Conservation (phyloP, 2,329 filamentous ascomycete species). For the Paracoccidioides lutzii region DNA sequence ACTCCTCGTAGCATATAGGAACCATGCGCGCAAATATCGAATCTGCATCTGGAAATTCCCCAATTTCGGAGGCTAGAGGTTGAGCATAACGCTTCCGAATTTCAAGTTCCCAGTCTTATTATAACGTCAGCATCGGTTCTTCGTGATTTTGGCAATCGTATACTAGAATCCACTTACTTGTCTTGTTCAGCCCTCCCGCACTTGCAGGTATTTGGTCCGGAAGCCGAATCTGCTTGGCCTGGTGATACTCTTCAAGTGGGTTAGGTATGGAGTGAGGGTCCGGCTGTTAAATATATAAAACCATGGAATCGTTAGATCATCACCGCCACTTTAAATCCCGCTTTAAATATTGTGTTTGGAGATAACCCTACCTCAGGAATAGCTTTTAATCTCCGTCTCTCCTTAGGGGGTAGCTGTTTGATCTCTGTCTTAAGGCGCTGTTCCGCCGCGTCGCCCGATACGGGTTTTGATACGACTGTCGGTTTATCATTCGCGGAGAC, state of each 20-base stretch:
- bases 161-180: constrained; percentile 39
- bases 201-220: constrained; percentile 53
- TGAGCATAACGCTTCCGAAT: constrained; percentile 53
- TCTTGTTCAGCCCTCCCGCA: constrained; percentile 67
- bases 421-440: constrained; percentile 51
- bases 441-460: constrained; percentile 47
- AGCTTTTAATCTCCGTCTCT: constrained; percentile 45
- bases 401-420: constrained; percentile 48
- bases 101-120: constrained; percentile 48
- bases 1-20: constrained; percentile 54
- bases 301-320: not conserved
- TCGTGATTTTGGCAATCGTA: not conserved
- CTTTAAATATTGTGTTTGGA: not conserved
- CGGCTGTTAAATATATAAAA: constrained; percentile 16
- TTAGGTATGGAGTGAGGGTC: constrained; percentile 23
- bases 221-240: constrained; percentile 37
- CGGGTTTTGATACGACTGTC: constrained; percentile 36
- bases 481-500: constrained; percentile 48
- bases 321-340: not conserved
- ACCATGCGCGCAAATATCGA: constrained; percentile 48
- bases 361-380: constrained; percentile 35
- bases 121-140: not conserved
- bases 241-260: constrained; percentile 32
- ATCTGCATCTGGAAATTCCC: constrained; percentile 48
- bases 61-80: constrained; percentile 47